Conservation (phyloP, 2,329 filamentous ascomycete genomes). For the Ceratocystis colombiana region DNA sequence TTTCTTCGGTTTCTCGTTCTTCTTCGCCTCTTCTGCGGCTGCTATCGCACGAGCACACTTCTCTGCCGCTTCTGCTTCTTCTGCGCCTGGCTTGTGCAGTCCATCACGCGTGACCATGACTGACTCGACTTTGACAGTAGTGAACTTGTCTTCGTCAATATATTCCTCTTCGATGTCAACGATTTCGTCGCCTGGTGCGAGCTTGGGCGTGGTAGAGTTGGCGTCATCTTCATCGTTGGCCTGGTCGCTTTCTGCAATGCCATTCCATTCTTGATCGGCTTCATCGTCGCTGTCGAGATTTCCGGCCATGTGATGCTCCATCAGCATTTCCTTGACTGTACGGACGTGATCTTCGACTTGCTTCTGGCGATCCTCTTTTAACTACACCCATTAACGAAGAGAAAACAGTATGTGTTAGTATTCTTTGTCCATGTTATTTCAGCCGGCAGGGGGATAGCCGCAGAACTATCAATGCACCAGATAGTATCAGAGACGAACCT, state of each 20-base stretch:
- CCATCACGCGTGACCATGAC: conserved; percentile 71
- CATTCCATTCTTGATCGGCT: conserved; percentile 47
- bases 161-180: conserved; percentile 86
- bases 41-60: conserved; percentile 33
- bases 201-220: conserved; percentile 28
- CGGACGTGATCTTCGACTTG: conserved; percentile 75
- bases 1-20: conserved; percentile 43
- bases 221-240: conserved; percentile 33
- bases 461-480: not conserved
- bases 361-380: conserved; percentile 70
- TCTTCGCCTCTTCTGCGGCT: conserved; percentile 28
- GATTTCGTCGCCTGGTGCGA: conserved; percentile 40
- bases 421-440: not conserved
- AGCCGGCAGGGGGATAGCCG: not conserved
- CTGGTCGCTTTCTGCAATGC: conserved; percentile 46
- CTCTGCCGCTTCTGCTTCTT: conserved; percentile 33
- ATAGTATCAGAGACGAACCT: conserved; percentile 45
- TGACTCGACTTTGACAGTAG: conserved; percentile 85
- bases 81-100: conserved; percentile 45
- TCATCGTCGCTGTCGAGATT: conserved; percentile 34
- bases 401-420: not conserved
- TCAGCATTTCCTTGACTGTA: conserved; percentile 60
- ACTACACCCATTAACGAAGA: conserved; percentile 39
- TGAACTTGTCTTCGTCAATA: conserved; percentile 90
- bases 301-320: conserved; percentile 47